Evolutionary conservation across 1,284 basidiomycete species (phyloP).

Genomic region (Blastosporella zonata): DNA sequence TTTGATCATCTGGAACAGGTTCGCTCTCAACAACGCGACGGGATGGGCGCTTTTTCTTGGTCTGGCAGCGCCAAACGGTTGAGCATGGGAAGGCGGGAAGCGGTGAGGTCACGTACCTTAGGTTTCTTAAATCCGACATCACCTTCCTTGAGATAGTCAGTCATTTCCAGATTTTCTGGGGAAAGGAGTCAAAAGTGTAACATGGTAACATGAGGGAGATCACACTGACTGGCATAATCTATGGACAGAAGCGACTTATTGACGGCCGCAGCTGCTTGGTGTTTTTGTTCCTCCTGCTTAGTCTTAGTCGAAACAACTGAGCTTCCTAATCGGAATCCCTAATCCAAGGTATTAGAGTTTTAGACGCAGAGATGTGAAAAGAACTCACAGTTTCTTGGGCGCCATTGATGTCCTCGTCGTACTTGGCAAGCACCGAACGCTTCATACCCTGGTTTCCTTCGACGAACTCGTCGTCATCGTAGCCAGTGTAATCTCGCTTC

Average conservation of each 20-base stretch:
- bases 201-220: background rate
- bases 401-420: slow-evolving; percentile 86
- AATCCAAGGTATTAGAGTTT: slow-evolving; percentile 1
- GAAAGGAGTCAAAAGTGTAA: slow-evolving; percentile 9
- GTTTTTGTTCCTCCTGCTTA: slow-evolving; percentile 45
- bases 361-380: background rate
- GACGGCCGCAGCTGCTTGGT: slow-evolving; percentile 58
- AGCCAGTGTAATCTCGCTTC: slow-evolving; percentile 88
- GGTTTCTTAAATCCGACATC: slow-evolving; percentile 93
- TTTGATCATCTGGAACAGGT: slow-evolving; percentile 48
- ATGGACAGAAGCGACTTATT: slow-evolving; percentile 85
- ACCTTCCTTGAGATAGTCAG: slow-evolving; percentile 89
- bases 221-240: slow-evolving; percentile 81
- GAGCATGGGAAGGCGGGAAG: slow-evolving; percentile 3
- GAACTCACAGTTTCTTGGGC: slow-evolving; percentile 57
- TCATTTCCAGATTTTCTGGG: slow-evolving; percentile 80
- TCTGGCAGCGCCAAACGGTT: slow-evolving; percentile 44
- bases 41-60: slow-evolving; percentile 86
- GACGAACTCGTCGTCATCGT: slow-evolving; percentile 93
- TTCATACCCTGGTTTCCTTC: slow-evolving; percentile 75
- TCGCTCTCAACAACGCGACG: slow-evolving; percentile 71
- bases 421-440: slow-evolving; percentile 86
- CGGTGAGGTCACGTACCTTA: slow-evolving; percentile 53
- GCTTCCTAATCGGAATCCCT: slow-evolving; percentile 82
- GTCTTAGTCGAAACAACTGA: slow-evolving; percentile 40